Conservation (phyloP, 345 rosid species). For the Populus simonii region DNA sequence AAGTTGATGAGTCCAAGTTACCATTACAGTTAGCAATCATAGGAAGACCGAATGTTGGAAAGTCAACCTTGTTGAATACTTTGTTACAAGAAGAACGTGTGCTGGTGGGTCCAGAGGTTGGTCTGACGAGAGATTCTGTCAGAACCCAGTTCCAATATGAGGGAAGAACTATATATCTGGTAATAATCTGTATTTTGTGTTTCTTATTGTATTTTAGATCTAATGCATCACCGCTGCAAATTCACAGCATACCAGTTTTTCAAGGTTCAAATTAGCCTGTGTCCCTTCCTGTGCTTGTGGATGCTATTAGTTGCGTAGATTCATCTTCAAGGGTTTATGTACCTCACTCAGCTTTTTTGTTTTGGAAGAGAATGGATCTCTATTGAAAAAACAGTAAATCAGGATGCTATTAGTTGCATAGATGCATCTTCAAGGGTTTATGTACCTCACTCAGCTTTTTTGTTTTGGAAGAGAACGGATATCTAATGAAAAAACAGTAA, state of each 20-base stretch:
- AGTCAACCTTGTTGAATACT: conserved; percentile 83
- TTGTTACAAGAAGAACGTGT: conserved; percentile 92
- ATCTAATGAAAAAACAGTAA: too few species aligned
- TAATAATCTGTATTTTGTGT: conserved; percentile 20
- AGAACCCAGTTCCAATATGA: conserved; percentile 76
- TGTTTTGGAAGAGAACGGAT: too few species aligned
- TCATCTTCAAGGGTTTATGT: too few species aligned
- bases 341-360: too few species aligned
- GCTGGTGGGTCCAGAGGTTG: conserved; percentile 94
- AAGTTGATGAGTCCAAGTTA: conserved; percentile 64
- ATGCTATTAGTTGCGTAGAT: too few species aligned
- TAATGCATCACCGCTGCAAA: background rate
- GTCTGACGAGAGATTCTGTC: conserved; percentile 92
- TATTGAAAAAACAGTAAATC: too few species aligned
- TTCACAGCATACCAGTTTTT: background rate
- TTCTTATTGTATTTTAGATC: background rate
- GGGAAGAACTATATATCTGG: conserved; percentile 82
- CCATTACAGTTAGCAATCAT: conserved; percentile 93
- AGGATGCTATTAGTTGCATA: too few species aligned
- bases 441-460: too few species aligned
- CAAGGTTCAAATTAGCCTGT: background rate
- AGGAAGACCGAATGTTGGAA: conserved; percentile 93
- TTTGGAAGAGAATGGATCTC: too few species aligned
- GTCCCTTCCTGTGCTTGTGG: too few species aligned
- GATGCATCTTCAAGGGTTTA: too few species aligned